Conservation (phyloP, 352 stramenopile genomes). For the Aphanomyces stellatus region DNA sequence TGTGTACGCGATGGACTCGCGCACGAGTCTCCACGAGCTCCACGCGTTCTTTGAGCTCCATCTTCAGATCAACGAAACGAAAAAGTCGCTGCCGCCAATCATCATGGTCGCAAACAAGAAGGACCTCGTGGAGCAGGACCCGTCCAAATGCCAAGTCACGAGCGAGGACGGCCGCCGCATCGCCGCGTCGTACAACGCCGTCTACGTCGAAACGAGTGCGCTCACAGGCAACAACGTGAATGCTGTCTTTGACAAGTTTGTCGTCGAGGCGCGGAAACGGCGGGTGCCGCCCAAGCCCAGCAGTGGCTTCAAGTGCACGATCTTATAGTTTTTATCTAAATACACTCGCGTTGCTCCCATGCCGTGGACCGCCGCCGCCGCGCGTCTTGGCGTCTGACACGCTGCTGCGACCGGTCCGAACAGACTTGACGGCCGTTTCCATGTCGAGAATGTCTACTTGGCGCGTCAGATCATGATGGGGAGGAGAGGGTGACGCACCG, state of each 20-base stretch:
- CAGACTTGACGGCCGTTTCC: too few relatives aligned
- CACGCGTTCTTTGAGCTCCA: conserved; percentile 85
- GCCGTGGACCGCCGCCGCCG: not conserved
- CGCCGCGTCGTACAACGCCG: conserved; percentile 78
- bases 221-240: conserved; percentile 79
- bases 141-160: conserved; percentile 74
- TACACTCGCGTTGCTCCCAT: not conserved
- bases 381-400: not conserved
- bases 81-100: conserved; percentile 65
- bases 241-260: conserved; percentile 82
- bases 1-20: conserved; percentile 87
- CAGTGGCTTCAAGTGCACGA: conserved; percentile 36
- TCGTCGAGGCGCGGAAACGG: conserved; percentile 75
- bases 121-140: conserved; percentile 73
- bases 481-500: not conserved
- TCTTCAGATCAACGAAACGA: conserved; percentile 83
- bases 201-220: conserved; percentile 83
- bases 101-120: conserved; percentile 88
- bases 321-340: conserved; percentile 35
- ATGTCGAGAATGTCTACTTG: not conserved
- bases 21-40: conserved; percentile 79
- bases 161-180: conserved; percentile 76
- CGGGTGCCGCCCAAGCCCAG: conserved; percentile 57
- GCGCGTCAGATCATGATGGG: not conserved
- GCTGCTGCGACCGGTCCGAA: not conserved